phyloP scores from a whole-genome alignment of 345 rosid species.

The Ricinus communis region DNA sequence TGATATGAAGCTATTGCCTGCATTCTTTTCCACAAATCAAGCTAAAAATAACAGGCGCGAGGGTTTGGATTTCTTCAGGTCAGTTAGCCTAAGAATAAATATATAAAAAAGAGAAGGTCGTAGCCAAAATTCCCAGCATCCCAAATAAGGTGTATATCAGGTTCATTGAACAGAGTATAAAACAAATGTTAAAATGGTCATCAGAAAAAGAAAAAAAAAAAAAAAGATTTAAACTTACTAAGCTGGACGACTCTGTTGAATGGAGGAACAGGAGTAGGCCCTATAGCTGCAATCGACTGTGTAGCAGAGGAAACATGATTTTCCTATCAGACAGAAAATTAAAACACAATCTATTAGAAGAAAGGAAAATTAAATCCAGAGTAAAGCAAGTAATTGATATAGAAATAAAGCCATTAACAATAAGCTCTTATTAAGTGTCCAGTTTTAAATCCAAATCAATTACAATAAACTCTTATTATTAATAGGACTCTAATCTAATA shows the following conservation, averaged over 20 bases:
- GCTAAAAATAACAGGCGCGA: not conserved
- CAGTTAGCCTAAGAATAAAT: too few species aligned
- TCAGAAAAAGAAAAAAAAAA: not conserved
- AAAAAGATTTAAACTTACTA: constrained; percentile 44
- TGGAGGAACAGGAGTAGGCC: constrained; percentile 19
- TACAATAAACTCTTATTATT: too few species aligned
- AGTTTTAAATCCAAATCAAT: too few species aligned
- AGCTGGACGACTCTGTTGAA: constrained; percentile 39
- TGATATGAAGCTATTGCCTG: too few species aligned
- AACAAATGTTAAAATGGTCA: not conserved
- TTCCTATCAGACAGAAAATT: not conserved
- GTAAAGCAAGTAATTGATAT: not conserved
- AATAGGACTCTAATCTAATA: too few species aligned
- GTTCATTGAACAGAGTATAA: not conserved
- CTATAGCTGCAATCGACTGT: constrained; percentile 28
- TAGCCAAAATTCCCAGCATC: constrained; percentile 1
- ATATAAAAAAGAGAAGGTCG: too few species aligned
- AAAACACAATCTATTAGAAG: not conserved
- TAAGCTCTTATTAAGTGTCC: too few species aligned
- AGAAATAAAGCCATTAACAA: not conserved
- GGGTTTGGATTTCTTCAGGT: too few species aligned
- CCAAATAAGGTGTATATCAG: constrained; percentile 56
- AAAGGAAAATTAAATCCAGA: not conserved
- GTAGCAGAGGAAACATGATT: constrained; percentile 24
- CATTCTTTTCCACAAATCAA: not conserved